Conservation (phyloP, 139 green algal species). For the Parachlorella kessleri region DNA sequence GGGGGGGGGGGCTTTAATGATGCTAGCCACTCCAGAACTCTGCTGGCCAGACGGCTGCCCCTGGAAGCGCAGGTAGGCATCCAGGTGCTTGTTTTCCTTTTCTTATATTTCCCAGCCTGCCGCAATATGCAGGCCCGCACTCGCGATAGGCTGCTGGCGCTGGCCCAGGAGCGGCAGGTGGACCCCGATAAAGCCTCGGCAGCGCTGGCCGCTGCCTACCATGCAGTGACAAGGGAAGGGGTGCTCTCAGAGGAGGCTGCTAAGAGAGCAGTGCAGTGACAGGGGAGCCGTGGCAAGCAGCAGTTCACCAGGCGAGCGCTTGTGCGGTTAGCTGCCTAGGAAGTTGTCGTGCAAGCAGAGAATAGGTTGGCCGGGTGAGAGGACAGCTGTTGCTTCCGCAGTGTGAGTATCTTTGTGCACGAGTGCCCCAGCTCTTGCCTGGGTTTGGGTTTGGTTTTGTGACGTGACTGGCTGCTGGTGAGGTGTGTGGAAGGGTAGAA, state of each 20-base stretch:
- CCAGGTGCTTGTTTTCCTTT: no score
- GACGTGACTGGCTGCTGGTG: no score
- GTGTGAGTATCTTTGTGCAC: no score
- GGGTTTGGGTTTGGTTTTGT: no score
- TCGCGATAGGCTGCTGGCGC: background rate
- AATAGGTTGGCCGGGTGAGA: no score
- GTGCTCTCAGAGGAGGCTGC: background rate
- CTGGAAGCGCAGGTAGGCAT: constrained; percentile 24
- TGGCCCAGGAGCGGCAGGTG: constrained; percentile 5
- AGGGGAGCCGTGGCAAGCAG: background rate
- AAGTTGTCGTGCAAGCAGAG: no score
- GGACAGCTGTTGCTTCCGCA: no score
- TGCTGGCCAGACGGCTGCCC: constrained; percentile 23
- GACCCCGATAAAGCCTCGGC: constrained; percentile 4
- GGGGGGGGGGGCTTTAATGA: constrained; percentile 15
- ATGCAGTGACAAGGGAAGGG: constrained; percentile 26
- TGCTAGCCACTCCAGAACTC: constrained; percentile 12
- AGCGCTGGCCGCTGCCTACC: constrained; percentile 29
- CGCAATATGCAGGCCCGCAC: background rate
- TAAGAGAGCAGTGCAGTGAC: background rate
- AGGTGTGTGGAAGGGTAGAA: no score
- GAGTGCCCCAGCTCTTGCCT: no score
- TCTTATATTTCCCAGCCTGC: background rate
- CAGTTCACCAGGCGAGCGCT: no score
- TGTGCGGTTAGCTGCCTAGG: no score